Percentiles rank a stretch among this genome's conserved stretches.
These are phyloP conservation scores for Pichia manshurica DNA, from an alignment of 805 yeast genomes.

Conservation along the genomic window DNA sequence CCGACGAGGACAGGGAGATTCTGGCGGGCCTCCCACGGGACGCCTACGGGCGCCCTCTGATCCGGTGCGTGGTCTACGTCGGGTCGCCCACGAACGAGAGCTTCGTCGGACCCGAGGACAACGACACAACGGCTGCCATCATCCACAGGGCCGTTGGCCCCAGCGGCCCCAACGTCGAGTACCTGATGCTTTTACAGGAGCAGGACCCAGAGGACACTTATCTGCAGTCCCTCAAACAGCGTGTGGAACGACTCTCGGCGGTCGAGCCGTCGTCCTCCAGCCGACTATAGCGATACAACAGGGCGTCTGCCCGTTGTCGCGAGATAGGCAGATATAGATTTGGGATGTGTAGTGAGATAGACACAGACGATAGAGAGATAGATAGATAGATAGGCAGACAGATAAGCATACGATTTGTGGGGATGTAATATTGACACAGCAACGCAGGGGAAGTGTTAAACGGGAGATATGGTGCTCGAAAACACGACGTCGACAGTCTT, in stretches of 20 bases:
- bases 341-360: too few relatives aligned
- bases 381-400: too few relatives aligned
- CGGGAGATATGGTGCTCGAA: conserved; percentile 15
- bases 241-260: neutral
- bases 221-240: conserved; percentile 28
- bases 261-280: too few relatives aligned
- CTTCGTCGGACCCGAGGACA: conserved; percentile 75
- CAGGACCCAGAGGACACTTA: conserved; percentile 45
- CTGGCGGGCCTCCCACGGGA: conserved; percentile 28
- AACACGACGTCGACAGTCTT: conserved; percentile 60
- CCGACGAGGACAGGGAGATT: conserved; percentile 17
- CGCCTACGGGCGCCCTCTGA: conserved; percentile 34
- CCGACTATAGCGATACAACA: too few relatives aligned
- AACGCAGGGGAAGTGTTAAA: too few relatives aligned
- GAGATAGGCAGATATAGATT: too few relatives aligned
- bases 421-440: too few relatives aligned
- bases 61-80: conserved; percentile 66
- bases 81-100: conserved; percentile 79
- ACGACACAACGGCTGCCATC: conserved; percentile 51
- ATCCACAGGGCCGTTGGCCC: conserved; percentile 63
- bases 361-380: too few relatives aligned
- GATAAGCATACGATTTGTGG: too few relatives aligned
- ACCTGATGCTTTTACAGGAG: conserved; percentile 48
- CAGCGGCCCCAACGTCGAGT: conserved; percentile 75
- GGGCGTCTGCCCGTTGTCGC: too few relatives aligned